These are phyloP conservation scores for Rhodofomes roseus DNA, from an alignment of 1,284 basidiomycete genomes.

Conservation along the genomic window DNA sequence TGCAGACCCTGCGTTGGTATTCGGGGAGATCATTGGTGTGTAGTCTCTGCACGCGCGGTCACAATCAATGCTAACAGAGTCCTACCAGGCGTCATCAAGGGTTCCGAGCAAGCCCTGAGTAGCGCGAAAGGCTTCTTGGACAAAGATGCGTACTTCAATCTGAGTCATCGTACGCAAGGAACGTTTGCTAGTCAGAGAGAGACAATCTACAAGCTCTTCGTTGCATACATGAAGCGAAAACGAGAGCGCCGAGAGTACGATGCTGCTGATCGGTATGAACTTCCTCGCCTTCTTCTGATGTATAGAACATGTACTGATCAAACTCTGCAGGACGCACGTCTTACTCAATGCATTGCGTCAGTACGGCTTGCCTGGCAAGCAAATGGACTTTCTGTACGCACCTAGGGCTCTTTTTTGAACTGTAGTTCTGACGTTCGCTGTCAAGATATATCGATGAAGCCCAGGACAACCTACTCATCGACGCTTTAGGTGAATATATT, in stretches of 20 bases:
- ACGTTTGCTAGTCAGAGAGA: conserved; percentile 49
- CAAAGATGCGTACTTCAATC: conserved; percentile 38
- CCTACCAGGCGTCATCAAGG: conserved; percentile 59
- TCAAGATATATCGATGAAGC: conserved; percentile 69
- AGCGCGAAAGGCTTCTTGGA: conserved; percentile 38
- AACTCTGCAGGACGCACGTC: conserved; percentile 41
- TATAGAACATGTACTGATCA: neutral
- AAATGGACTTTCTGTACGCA: conserved; percentile 55
- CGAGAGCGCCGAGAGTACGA: conserved; percentile 46
- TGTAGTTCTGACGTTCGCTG: neutral
- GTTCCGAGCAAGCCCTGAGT: conserved; percentile 49
- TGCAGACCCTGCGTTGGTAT: conserved; percentile 60
- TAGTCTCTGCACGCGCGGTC: neutral
- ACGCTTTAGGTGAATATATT: conserved; percentile 47
- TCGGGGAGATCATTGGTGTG: conserved; percentile 64
- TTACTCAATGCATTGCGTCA: conserved; percentile 40
- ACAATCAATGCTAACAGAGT: neutral
- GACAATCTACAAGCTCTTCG: conserved; percentile 53
- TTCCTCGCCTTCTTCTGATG: neutral
- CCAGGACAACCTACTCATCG: conserved; percentile 69
- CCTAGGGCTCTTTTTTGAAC: neutral
- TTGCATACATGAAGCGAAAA: conserved; percentile 49
- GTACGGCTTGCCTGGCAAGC: conserved; percentile 35
- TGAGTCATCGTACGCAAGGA: conserved; percentile 49
- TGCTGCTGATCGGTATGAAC: conserved; percentile 53